These are phyloP conservation scores for Globisporangium carolinianum DNA, from an alignment of 352 stramenopile species.

Conservation along the genomic window DNA sequence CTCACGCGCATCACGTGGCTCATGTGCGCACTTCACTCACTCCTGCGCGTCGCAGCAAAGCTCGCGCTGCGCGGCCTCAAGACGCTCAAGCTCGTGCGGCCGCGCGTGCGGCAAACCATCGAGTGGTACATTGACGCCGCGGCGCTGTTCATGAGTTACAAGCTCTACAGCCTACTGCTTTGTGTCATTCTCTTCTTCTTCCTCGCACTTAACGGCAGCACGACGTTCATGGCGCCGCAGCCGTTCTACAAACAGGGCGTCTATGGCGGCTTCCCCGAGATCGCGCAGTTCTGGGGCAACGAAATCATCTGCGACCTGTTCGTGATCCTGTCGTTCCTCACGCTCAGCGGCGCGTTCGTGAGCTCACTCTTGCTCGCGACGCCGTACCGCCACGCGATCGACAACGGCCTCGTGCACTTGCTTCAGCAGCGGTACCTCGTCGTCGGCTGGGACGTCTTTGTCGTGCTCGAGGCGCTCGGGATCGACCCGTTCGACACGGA, in stretches of 20 bases:
- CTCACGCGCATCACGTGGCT: conserved; percentile 52
- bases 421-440: conserved; percentile 41
- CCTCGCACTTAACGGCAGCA: conserved; percentile 21
- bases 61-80: conserved; percentile 22
- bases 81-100: conserved; percentile 23
- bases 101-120: conserved; percentile 20
- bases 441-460: conserved; percentile 9
- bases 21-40: conserved; percentile 42
- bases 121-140: conserved; percentile 45
- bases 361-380: conserved; percentile 25
- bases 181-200: conserved; percentile 36
- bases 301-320: conserved; percentile 52
- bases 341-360: conserved; percentile 18
- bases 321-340: conserved; percentile 28
- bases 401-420: conserved; percentile 38
- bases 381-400: conserved; percentile 24
- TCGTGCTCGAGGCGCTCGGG: conserved; percentile 27
- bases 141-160: conserved; percentile 49
- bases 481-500: conserved; percentile 34
- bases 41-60: conserved; percentile 23
- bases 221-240: conserved; percentile 40
- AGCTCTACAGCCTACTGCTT: conserved; percentile 49
- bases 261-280: conserved; percentile 27
- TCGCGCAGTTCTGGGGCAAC: conserved; percentile 39
- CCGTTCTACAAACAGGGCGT: conserved; percentile 22